Conservation (phyloP, 2,329 filamentous ascomycete species). For the Aspergillus viridinutans region DNA sequence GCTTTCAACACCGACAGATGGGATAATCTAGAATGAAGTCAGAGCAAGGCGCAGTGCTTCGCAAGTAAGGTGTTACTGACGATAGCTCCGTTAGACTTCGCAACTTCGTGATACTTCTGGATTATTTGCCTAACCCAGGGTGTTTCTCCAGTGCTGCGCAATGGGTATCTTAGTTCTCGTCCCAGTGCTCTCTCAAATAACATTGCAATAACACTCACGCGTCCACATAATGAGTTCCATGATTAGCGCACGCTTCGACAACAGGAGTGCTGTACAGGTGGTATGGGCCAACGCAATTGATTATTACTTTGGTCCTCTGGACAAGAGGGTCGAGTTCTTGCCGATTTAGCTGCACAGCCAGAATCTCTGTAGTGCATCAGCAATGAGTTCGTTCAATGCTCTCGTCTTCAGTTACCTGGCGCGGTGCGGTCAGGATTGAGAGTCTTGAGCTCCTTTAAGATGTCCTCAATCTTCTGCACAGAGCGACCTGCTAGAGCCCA, state of each 20-base stretch:
- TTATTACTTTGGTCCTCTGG: conserved; percentile 54
- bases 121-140: conserved; percentile 63
- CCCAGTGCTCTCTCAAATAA: background rate
- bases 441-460: conserved; percentile 63
- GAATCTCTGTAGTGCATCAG: conserved; percentile 33
- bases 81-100: conserved; percentile 58
- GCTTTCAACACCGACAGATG: conserved; percentile 58
- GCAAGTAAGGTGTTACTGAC: conserved; percentile 32
- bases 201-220: conserved; percentile 35
- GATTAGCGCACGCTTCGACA: conserved; percentile 60
- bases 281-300: conserved; percentile 62
- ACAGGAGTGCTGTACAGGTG: conserved; percentile 61
- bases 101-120: conserved; percentile 56
- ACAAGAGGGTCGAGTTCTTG: conserved; percentile 50
- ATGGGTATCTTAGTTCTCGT: conserved; percentile 1
- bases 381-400: background rate
- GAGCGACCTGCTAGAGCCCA: conserved; percentile 88
- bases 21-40: conserved; percentile 48
- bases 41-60: background rate
- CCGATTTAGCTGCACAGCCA: conserved; percentile 46
- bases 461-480: conserved; percentile 64
- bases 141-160: conserved; percentile 55
- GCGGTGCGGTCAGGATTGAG: conserved; percentile 65
- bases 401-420: conserved; percentile 54
- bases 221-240: conserved; percentile 65